Base-by-base conservation (phyloP, 805 yeast species). In the Wickerhamomyces hampshirensis region DNA sequence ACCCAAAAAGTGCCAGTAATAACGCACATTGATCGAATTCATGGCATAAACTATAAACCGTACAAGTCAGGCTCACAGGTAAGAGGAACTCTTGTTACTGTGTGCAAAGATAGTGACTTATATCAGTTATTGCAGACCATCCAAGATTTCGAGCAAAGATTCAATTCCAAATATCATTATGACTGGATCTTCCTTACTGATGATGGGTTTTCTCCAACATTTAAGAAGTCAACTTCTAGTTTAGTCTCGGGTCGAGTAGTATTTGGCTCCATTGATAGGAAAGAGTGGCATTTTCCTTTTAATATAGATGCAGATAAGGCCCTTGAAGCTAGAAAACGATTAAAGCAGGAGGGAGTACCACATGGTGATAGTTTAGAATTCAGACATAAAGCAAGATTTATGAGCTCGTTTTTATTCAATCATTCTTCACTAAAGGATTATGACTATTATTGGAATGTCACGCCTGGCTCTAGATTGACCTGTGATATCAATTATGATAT, bases 131-230 rank as follows among this genome's bases (percentile, higher is more conserved):
- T 77, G 5, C 68, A 68, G 27, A 68, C 88, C 7, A 70, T 83
- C 31, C 70, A 73, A 45, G 67, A 68, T 38, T 71, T 77, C 30
- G 83, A 82, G 50, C 76, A 70, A 45, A 60, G 87, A 28, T 84
- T 82, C 63, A 84, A 84, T 55, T 15, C 51, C 21, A 59, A 63
- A 27, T 78, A 59, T 53, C 71, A 77, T 48, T 83, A 84, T 52
- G 88, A 82, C 56, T 84, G 87, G 85, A 78, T 80, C 2, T 82
- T 84, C 45, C 56, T 84, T 31, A 82, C 81, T 53, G 84, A 84
- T 50, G 68, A 63, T 35, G 74, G 71, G 4, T 81, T 84, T 49
- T 54, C 65, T 24, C 66, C 63, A 1, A 71, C 70, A 37, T 83
- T 84, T 54, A 68, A 61, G 33, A 48, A 51, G 5, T 51, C 60